Evolutionary conservation across 768 basidiomycete species (phyloP).

Genomic region (Tubosaeta sp.): DNA sequence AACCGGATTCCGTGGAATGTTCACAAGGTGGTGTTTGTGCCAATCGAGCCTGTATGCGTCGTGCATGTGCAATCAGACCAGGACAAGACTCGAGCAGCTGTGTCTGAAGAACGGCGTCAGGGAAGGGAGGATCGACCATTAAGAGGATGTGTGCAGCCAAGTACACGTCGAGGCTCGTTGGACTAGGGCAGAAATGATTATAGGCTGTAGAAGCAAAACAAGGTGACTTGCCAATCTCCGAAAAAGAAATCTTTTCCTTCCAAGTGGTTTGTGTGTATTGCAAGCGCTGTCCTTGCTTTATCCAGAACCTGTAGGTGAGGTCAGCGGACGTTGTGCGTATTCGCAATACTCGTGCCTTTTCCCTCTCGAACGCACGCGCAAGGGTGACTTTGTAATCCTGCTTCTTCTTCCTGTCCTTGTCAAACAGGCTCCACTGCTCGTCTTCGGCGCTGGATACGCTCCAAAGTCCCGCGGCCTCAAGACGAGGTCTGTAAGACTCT

Average conservation of each 20-base stretch:
- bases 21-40: conserved; percentile 27
- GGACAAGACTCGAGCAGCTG: conserved; percentile 56
- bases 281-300: conserved; percentile 53
- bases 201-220: background rate
- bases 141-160: conserved; percentile 68
- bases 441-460: conserved; percentile 35
- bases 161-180: conserved; percentile 58
- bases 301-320: conserved; percentile 47
- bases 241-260: conserved; percentile 49
- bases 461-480: conserved; percentile 68
- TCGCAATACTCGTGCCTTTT: conserved; percentile 41
- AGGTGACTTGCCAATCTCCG: conserved; percentile 40
- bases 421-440: conserved; percentile 38
- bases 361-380: conserved; percentile 56
- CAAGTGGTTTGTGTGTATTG: conserved; percentile 55
- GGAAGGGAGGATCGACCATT: conserved; percentile 53
- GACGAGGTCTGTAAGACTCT: conserved; percentile 47
- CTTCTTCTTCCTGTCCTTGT: conserved; percentile 30
- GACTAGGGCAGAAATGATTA: conserved; percentile 34
- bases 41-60: conserved; percentile 38
- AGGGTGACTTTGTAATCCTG: conserved; percentile 37
- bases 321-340: conserved; percentile 2
- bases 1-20: conserved; percentile 15
- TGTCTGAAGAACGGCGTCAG: conserved; percentile 53
- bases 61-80: conserved; percentile 53